Base-by-base conservation (phyloP, 345 rosid genomes). In the Boechera retrofracta region DNA sequence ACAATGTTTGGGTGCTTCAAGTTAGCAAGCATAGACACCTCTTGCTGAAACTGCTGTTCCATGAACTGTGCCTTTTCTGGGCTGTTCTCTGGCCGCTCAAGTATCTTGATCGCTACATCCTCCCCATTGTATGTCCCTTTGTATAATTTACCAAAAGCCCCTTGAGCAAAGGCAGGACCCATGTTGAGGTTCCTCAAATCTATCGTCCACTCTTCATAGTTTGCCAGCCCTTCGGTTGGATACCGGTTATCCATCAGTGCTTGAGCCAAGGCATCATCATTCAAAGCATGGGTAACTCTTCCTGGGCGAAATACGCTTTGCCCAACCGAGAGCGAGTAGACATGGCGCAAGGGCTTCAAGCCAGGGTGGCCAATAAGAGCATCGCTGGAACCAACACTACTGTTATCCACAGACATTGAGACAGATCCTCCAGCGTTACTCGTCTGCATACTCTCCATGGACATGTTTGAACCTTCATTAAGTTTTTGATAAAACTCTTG, bases 141-240 rank as follows among this genome's bases (percentile, higher is more conserved):
- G 62, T 79, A 87, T 24, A 87, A 36, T 42, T 83, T 85, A 29
- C 91, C 91, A 61, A 84, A 87, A 67, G 89, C 85, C 3, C 91
- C 91, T 78, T 87, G 89, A 16, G 87, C 87, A 83, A 87, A 87
- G 39, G 89, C 79, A 45, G 76, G 79, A 24, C 88, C 88, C 88
- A 84, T 83, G 66, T 66, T 49, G 48, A 87, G 89, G 6, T 73
- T 80, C 76, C 84, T 83, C 80, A 88, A 79, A 80, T 86, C 85
- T 28, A 85, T 75, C 5, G 89, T 87, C 91, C 91, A 87, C 18
- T 84, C 85, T 51, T 87, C 91, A 29, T 82, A 87, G 73, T 82
- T 69, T 1, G 66, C 67, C 49, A 87, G 72, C 3, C 89, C 89
- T 60, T 77, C 80, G 1, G 91, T 85, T 59, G 89, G 87, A 64